Evolutionary conservation across 2,329 filamentous ascomycete species (phyloP).

Genomic region (Microcyclospora pomicola): DNA sequence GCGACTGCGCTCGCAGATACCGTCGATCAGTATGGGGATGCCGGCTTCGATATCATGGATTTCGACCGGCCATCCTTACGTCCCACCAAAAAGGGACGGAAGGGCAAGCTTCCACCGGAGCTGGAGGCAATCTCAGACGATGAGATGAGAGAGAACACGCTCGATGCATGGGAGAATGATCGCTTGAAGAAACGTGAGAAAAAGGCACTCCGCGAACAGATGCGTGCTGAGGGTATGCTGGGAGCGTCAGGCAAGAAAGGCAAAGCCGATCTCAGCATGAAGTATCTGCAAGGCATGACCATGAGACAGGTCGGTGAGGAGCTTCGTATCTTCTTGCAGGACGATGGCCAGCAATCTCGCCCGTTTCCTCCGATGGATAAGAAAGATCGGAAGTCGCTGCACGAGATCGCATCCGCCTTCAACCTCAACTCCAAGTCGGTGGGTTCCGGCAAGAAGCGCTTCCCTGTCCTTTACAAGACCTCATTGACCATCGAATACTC

Average conservation of each 20-base stretch:
- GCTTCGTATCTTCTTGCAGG: constrained; percentile 55
- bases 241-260: constrained; percentile 22
- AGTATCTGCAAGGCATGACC: constrained; percentile 60
- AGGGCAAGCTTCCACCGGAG: constrained; percentile 27
- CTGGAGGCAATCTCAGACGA: constrained; percentile 29
- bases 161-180: constrained; percentile 30
- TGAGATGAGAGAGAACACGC: constrained; percentile 28
- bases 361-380: constrained; percentile 76
- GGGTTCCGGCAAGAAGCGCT: constrained; percentile 58
- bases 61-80: constrained; percentile 56
- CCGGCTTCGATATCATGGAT: constrained; percentile 76
- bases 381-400: constrained; percentile 59
- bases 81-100: constrained; percentile 50
- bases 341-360: constrained; percentile 49
- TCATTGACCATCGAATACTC: constrained; percentile 47
- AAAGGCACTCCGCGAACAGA: constrained; percentile 34
- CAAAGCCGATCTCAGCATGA: constrained; percentile 43
- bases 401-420: constrained; percentile 62
- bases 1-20: constrained; percentile 44
- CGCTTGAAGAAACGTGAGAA: constrained; percentile 32
- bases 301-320: constrained; percentile 59
- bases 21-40: constrained; percentile 50
- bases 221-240: constrained; percentile 31
- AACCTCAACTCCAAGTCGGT: constrained; percentile 73
- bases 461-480: constrained; percentile 66